Conservation (phyloP, 2,329 filamentous ascomycete genomes). For the Nemania serpens region DNA sequence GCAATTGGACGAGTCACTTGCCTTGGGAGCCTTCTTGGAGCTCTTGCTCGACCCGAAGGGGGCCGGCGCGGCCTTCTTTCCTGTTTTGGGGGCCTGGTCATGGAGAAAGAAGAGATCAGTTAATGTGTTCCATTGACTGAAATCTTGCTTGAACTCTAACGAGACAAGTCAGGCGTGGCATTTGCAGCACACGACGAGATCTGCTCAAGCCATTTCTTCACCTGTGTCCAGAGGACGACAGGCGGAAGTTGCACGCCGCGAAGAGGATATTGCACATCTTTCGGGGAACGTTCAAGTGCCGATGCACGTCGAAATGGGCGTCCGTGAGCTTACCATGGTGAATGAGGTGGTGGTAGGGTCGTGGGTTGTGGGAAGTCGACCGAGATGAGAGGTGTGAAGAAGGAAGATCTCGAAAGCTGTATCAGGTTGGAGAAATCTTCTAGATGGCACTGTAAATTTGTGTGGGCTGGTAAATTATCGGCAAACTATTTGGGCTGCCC, state of each 20-base stretch:
- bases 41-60: conserved; percentile 93
- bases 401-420: conserved; percentile 39
- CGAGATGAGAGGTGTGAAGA: conserved; percentile 39
- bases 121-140: conserved; percentile 74
- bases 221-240: conserved; percentile 50
- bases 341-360: conserved; percentile 56
- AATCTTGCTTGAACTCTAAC: conserved; percentile 92
- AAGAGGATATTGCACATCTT: conserved; percentile 42
- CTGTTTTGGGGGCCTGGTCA: conserved; percentile 97
- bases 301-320: conserved; percentile 40
- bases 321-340: conserved; percentile 64
- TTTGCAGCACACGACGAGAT: conserved; percentile 54
- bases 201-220: conserved; percentile 71
- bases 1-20: conserved; percentile 55
- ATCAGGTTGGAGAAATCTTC: conserved; percentile 31
- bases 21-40: conserved; percentile 95
- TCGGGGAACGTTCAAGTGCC: conserved; percentile 39
- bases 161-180: conserved; percentile 64
- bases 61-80: conserved; percentile 97
- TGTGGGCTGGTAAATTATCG: conserved; percentile 38
- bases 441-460: conserved; percentile 35
- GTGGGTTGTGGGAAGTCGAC: conserved; percentile 52
- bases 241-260: conserved; percentile 47
- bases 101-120: conserved; percentile 99
- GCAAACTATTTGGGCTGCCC: conserved; percentile 16